Evolutionary conservation across 2,329 filamentous ascomycete genomes (phyloP).

Genomic region (Colletotrichum lentis): DNA sequence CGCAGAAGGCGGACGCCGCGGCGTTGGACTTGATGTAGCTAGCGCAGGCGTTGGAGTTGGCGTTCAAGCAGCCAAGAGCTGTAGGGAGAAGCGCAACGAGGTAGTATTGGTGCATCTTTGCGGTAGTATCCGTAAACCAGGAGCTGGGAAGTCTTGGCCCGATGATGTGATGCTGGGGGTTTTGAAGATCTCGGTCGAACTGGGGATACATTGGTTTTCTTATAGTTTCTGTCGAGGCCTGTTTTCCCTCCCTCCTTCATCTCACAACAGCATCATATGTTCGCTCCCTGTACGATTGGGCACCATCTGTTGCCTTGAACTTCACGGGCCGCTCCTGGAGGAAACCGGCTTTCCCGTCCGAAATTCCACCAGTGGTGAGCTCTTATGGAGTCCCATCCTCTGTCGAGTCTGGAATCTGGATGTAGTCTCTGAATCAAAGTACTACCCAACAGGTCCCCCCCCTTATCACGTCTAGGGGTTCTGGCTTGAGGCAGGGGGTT

Average conservation of each 20-base stretch:
- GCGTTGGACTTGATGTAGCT: conserved; percentile 46
- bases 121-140: neutral
- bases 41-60: conserved; percentile 44
- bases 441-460: neutral
- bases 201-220: conserved; percentile 5
- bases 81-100: conserved; percentile 41
- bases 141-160: conserved; percentile 10
- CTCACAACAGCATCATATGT: neutral
- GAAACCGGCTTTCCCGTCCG: conserved; percentile 12
- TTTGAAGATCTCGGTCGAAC: conserved; percentile 14
- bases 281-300: no score
- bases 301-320: neutral
- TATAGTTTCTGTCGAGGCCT: neutral
- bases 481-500: conserved; percentile 3
- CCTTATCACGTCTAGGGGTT: neutral
- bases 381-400: neutral
- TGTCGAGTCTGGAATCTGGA: no score
- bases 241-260: no score
- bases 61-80: conserved; percentile 45
- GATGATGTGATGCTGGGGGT: neutral
- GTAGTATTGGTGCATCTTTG: conserved; percentile 38
- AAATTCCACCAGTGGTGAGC: conserved; percentile 21
- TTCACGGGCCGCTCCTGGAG: conserved; percentile 2
- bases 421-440: neutral
- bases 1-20: conserved; percentile 47